Conservation (phyloP, 352 stramenopile genomes). For the Globisporangium paroecandrum region DNA sequence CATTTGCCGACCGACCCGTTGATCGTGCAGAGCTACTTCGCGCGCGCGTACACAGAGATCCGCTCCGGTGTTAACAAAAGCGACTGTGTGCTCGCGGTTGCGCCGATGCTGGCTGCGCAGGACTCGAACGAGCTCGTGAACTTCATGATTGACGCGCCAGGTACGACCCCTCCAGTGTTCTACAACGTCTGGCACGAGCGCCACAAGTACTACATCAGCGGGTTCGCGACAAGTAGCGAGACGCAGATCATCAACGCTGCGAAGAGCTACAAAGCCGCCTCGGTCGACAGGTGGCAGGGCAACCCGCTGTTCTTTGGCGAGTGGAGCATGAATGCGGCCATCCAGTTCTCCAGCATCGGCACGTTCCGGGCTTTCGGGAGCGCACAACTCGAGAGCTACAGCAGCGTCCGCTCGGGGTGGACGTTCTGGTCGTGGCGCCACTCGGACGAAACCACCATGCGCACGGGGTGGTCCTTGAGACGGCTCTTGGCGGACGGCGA, state of each 20-base stretch:
- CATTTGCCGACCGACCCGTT: constrained; percentile 16
- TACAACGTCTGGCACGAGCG: constrained; percentile 58
- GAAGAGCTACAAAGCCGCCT: constrained; percentile 20
- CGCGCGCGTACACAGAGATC: constrained; percentile 35
- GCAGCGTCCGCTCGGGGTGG: constrained; percentile 27
- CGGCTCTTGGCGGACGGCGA: constrained; percentile 24
- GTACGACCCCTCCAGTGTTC: constrained; percentile 21
- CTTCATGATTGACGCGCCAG: constrained; percentile 26
- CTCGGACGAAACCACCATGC: constrained; percentile 32
- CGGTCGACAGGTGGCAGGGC: constrained; percentile 20
- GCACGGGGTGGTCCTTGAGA: constrained; percentile 40
- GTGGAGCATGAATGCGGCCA: constrained; percentile 39
- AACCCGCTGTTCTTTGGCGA: constrained; percentile 51
- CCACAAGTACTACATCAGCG: constrained; percentile 58
- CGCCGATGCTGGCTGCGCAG: constrained; percentile 43
- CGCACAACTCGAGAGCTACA: constrained; percentile 31
- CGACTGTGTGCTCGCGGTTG: constrained; percentile 41
- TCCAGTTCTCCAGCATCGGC: constrained; percentile 25
- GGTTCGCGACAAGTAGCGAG: constrained; percentile 29
- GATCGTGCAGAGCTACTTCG: constrained; percentile 35
- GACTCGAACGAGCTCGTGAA: constrained; percentile 19
- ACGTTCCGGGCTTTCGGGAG: constrained; percentile 30
- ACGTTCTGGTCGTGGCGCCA: constrained; percentile 52
- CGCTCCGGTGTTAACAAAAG: constrained; percentile 27
- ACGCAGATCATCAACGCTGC: constrained; percentile 18